A percentile compares a stretch with the other conserved stretches of the same genome.
Conservation (phyloP, 2,329 filamentous ascomycete species). For the Cordyceps cicadae region DNA sequence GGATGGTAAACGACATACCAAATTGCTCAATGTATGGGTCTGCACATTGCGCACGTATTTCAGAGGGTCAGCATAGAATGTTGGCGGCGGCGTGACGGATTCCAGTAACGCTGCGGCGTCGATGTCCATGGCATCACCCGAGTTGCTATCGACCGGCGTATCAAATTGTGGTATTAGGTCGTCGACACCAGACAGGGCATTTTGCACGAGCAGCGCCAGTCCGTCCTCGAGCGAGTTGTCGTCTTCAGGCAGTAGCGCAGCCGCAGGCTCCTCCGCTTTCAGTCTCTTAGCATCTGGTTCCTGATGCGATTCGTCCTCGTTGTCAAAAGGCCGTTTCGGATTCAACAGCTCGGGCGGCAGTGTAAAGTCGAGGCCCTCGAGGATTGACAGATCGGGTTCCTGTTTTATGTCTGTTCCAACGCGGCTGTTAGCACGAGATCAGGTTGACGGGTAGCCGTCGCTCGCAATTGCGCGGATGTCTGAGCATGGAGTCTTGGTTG, state of each 20-base stretch:
- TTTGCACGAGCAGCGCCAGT: slow-evolving; percentile 31
- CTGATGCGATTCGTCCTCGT: slow-evolving; percentile 19
- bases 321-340: slow-evolving; percentile 31
- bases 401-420: slow-evolving; percentile 29
- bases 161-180: slow-evolving; percentile 29
- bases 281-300: slow-evolving; percentile 15
- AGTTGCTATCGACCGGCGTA: slow-evolving; percentile 19
- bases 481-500: not conserved
- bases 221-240: slow-evolving; percentile 25
- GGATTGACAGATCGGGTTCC: slow-evolving; percentile 23
- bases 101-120: slow-evolving; percentile 24
- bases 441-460: not conserved
- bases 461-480: not conserved
- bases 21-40: slow-evolving; percentile 31
- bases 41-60: slow-evolving; percentile 31
- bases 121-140: slow-evolving; percentile 24
- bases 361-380: slow-evolving; percentile 28
- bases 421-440: slow-evolving; percentile 19
- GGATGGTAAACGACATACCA: slow-evolving; percentile 24
- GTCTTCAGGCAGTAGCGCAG: not conserved
- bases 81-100: slow-evolving; percentile 20
- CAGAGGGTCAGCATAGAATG: slow-evolving; percentile 29
- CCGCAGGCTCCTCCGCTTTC: not conserved
- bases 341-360: slow-evolving; percentile 25
- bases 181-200: slow-evolving; percentile 32